phyloP scores from a whole-genome alignment of 202 grass and related monocot species.

The Schoenoplectus tabernaemontani region DNA sequence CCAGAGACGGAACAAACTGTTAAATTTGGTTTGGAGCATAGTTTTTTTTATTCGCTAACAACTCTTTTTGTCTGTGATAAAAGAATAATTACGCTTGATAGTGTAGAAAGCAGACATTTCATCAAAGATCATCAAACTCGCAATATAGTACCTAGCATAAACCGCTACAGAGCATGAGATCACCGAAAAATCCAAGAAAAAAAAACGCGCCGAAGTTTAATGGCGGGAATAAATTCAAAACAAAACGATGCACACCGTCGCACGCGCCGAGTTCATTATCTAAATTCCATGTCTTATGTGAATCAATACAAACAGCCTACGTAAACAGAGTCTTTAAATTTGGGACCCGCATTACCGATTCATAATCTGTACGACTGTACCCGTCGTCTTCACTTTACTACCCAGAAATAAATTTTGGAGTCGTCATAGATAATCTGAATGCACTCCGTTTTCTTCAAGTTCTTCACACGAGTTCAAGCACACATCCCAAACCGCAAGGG shows the following conservation, averaged over 20 bases:
- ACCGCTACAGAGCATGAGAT: not conserved
- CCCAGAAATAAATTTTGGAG: too few relatives aligned
- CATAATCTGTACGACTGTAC: too few relatives aligned
- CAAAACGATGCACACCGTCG: not conserved
- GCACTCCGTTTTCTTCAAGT: conserved; percentile 16
- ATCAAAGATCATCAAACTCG: too few relatives aligned
- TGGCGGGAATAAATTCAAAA: conserved; percentile 27
- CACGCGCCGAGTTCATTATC: not conserved
- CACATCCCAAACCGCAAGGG: conserved; percentile 12
- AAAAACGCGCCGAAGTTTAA: not conserved
- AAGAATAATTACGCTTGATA: too few relatives aligned
- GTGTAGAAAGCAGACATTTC: too few relatives aligned
- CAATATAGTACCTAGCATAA: too few relatives aligned
- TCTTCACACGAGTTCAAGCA: conserved; percentile 13
- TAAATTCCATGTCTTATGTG: not conserved
- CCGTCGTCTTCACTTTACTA: too few relatives aligned
- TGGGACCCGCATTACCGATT: not conserved
- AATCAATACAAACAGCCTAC: too few relatives aligned
- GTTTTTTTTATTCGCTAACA: too few relatives aligned
- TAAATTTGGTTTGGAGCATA: too few relatives aligned
- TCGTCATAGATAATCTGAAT: not conserved
- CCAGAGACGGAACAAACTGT: too few relatives aligned
- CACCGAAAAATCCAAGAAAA: not conserved
- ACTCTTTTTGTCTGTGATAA: too few relatives aligned
- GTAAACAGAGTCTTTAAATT: not conserved